phyloP scores from a whole-genome alignment of 1,284 basidiomycete species.

The Polyporus tsugae region DNA sequence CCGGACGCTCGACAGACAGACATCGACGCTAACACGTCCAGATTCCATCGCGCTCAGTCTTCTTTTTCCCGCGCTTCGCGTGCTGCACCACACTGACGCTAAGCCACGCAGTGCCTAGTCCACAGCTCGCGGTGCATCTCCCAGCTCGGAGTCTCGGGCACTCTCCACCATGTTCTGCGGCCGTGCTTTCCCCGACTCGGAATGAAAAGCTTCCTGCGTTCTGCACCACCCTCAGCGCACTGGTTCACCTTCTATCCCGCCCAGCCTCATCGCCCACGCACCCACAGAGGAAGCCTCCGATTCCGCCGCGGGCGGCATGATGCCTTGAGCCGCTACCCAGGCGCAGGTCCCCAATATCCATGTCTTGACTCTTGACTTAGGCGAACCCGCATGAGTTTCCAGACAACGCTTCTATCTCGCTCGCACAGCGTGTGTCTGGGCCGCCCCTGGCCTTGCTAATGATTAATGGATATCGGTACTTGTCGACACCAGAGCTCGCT shows the following conservation, averaged over 20 bases:
- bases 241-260: not conserved
- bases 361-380: not conserved
- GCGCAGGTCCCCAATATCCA: not conserved
- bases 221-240: not conserved
- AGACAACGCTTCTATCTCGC: not conserved
- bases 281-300: slow-evolving; percentile 4
- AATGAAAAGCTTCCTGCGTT: not conserved
- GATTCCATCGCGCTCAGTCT: not conserved
- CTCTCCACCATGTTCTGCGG: not conserved
- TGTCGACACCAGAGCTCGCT: not conserved
- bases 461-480: not conserved
- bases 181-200: not conserved
- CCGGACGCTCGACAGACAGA: not conserved
- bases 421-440: slow-evolving; percentile 1
- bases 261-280: slow-evolving; percentile 10
- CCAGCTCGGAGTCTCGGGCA: not conserved
- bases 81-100: not conserved
- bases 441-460: not conserved
- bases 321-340: not conserved
- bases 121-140: not conserved
- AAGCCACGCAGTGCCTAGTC: not conserved
- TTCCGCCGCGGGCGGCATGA: slow-evolving; percentile 3
- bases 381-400: not conserved
- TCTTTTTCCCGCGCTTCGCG: not conserved
- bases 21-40: not conserved